These are phyloP conservation scores for Neurospora sp. DNA, from an alignment of 495 filamentous ascomycete genomes.

Conservation along the genomic window DNA sequence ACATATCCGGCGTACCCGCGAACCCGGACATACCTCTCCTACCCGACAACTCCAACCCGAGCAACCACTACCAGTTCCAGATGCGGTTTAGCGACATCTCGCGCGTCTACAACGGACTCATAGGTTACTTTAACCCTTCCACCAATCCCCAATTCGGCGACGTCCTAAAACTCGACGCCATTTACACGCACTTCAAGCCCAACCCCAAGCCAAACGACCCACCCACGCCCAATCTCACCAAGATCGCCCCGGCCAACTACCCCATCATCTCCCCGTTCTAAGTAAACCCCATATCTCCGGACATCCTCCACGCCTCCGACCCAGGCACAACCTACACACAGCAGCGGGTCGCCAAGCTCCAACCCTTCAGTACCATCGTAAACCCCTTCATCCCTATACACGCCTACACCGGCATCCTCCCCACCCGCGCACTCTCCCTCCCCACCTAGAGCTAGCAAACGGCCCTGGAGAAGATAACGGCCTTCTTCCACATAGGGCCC, in stretches of 20 bases:
- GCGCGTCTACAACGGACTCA: no score
- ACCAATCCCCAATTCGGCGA: background rate
- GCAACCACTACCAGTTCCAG: background rate
- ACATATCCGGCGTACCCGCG: background rate
- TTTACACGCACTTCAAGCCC: slow-evolving; percentile 24
- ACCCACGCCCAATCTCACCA: background rate
- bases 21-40: background rate
- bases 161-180: slow-evolving; percentile 14
- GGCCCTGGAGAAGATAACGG: slow-evolving; percentile 34
- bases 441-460: slow-evolving; percentile 34
- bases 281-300: slow-evolving; percentile 6
- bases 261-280: slow-evolving; percentile 20
- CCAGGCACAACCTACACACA: slow-evolving; percentile 7
- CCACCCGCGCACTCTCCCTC: slow-evolving; percentile 23
- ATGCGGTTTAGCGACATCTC: background rate
- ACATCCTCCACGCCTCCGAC: background rate
- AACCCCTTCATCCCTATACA: slow-evolving; percentile 39
- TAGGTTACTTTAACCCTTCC: background rate
- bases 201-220: slow-evolving; percentile 2
- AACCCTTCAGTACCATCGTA: slow-evolving; percentile 18
- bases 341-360: slow-evolving; percentile 11
- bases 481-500: slow-evolving; percentile 38
- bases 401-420: slow-evolving; percentile 29
- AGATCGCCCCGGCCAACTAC: slow-evolving; percentile 14
- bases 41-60: background rate